A percentile compares a stretch with the other conserved stretches of the same genome.
These are phyloP conservation scores for Alternaria sp. DNA, from an alignment of 2,329 filamentous ascomycete genomes.

Conservation along the genomic window DNA sequence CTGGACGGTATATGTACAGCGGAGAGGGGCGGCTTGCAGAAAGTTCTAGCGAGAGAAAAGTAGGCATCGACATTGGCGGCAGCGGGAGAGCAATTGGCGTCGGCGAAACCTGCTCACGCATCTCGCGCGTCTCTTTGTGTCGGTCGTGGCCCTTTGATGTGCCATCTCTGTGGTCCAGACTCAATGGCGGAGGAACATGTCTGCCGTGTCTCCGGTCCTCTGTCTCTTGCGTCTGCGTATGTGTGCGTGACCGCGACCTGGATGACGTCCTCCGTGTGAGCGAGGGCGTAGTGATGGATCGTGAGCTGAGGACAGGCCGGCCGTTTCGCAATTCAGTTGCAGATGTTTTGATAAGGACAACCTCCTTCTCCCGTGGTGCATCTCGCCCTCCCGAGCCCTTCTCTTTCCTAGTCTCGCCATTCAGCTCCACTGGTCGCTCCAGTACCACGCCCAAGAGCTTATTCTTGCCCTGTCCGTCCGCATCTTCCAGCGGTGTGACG, in stretches of 20 bases:
- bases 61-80: constrained; percentile 69
- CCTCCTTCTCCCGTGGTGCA: constrained; percentile 31
- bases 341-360: constrained; percentile 42
- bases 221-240: constrained; percentile 27
- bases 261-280: constrained; percentile 50
- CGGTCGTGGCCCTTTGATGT: constrained; percentile 40
- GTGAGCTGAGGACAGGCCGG: constrained; percentile 42
- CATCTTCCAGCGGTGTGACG: constrained; percentile 25
- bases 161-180: constrained; percentile 44
- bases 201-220: constrained; percentile 31
- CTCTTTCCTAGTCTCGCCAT: constrained; percentile 8
- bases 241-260: constrained; percentile 29
- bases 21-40: constrained; percentile 68
- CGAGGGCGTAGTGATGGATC: constrained; percentile 51
- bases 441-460: constrained; percentile 32
- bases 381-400: constrained; percentile 11
- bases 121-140: constrained; percentile 32
- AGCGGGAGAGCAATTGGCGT: constrained; percentile 60
- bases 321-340: constrained; percentile 32
- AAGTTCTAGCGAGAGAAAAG: constrained; percentile 71
- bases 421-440: constrained; percentile 29
- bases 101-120: constrained; percentile 42
- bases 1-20: constrained; percentile 68
- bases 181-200: constrained; percentile 44
- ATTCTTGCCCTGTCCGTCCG: constrained; percentile 24